Evolutionary conservation across 176 grass and related monocot genomes (phyloP).

Genomic region (Lolium rigidum): DNA sequence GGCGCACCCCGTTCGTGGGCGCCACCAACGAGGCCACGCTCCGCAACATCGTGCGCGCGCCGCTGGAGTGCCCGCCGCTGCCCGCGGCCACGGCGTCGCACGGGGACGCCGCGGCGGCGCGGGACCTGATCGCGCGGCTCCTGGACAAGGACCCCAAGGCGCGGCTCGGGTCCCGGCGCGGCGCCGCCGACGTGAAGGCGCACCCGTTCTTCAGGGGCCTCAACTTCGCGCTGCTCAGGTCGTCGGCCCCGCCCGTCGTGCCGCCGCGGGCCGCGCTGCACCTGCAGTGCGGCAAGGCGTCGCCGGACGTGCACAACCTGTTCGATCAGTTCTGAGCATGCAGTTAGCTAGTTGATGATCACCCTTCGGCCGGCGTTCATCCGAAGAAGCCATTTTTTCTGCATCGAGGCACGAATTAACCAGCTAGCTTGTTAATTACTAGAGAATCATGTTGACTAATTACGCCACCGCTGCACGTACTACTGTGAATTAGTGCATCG

Average conservation of each 20-base stretch:
- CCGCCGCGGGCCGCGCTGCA: constrained; percentile 39
- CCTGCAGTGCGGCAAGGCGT: constrained; percentile 50
- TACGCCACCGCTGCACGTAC: constrained; percentile 34
- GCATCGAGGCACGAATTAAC: constrained; percentile 33
- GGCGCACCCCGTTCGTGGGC: constrained; percentile 79
- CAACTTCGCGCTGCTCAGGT: constrained; percentile 82
- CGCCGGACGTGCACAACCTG: constrained; percentile 42
- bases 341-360: too few relatives aligned
- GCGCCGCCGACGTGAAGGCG: constrained; percentile 76
- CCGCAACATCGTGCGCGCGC: constrained; percentile 74
- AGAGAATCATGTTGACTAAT: constrained; percentile 41
- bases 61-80: constrained; percentile 56
- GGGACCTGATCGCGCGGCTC: constrained; percentile 78
- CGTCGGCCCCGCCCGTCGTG: constrained; percentile 69
- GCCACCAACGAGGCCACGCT: constrained; percentile 71
- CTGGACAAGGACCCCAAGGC: constrained; percentile 73
- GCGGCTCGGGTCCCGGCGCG: constrained; percentile 66
- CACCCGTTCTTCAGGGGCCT: constrained; percentile 88
- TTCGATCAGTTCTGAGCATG: constrained; percentile 75
- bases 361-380: neutral
- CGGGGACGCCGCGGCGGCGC: constrained; percentile 36
- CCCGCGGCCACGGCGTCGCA: neutral
- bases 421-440: constrained; percentile 27
- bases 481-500: neutral
- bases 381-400: constrained; percentile 5